Percentiles rank a stretch among this genome's conserved stretches.
Conservation (phyloP, 495 filamentous ascomycete species). For the Trichodelitschia bisporula region DNA sequence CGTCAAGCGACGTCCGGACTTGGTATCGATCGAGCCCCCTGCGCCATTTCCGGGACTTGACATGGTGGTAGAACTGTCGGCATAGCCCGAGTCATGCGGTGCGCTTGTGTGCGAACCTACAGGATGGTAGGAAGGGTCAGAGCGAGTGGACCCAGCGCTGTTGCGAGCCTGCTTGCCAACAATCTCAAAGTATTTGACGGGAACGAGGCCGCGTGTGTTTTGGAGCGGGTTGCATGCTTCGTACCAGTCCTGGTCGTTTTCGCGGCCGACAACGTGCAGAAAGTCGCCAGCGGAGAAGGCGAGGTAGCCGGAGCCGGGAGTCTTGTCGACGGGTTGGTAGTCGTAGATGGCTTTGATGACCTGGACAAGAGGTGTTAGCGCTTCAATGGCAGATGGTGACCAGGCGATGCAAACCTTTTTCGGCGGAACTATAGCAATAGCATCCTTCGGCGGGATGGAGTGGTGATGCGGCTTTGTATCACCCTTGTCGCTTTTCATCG, state of each 20-base stretch:
- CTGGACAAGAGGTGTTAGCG: slow-evolving; percentile 20
- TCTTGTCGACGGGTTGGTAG: slow-evolving; percentile 37
- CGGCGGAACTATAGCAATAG: slow-evolving; percentile 83
- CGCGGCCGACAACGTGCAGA: slow-evolving; percentile 92
- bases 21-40: slow-evolving; percentile 17
- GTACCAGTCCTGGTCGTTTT: slow-evolving; percentile 91
- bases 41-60: no score
- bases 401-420: slow-evolving; percentile 78
- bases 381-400: background rate
- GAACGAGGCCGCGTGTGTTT: slow-evolving; percentile 72
- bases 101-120: background rate
- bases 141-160: slow-evolving; percentile 52
- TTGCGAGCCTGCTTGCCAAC: slow-evolving; percentile 79
- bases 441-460: slow-evolving; percentile 75
- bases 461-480: slow-evolving; percentile 45
- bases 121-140: slow-evolving; percentile 7
- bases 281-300: slow-evolving; percentile 88
- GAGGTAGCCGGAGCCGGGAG: slow-evolving; percentile 39
- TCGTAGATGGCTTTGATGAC: slow-evolving; percentile 94
- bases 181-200: slow-evolving; percentile 76
- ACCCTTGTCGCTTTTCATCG: slow-evolving; percentile 16
- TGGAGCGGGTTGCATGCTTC: slow-evolving; percentile 94
- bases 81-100: slow-evolving; percentile 55
- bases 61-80: no score
- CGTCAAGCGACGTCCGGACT: no score